Base-by-base conservation (phyloP, 129 eudicot genomes). In the Helichrysum umbraculigerum region DNA sequence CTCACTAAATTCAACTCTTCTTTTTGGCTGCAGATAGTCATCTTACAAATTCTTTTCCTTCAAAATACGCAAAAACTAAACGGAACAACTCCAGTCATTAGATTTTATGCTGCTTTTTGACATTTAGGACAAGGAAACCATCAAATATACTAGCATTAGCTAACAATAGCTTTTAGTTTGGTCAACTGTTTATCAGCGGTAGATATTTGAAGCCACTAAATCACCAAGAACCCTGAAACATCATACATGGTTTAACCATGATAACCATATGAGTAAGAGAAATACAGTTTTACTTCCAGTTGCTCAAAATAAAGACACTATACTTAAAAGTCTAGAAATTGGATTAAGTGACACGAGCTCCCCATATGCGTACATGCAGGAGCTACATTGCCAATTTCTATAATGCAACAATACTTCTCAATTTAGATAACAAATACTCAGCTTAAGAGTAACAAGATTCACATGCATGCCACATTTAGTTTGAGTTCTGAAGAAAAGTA, bases 331-430 rank as follows among this genome's bases (percentile, higher is more conserved):
- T 47, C 61, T 44, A 62, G 65, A 9, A 20, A 12, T 3, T 12
- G 21, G 29, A 50, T 22, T 57, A 57, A 37, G 81, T 17, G 44
- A 32, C 37, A 66, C 1, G 28, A 76, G 73, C 66, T 51, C 39
- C 71, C 52, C 52, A 44, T 11, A 11, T 44, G 52, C 52, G 3
- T 44, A 2, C 3, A 11, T 11, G 52, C 4, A 44, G 16, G 4
- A 2, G 15, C 52, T 44, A 12, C 4, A 44, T 44, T 11, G 28
- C 34, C 67, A 41, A 65, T 66, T 12, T 50, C 81, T 58, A 68
- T n/a, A 39, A 68, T 77, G 81, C 68, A 68, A n/a, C 32, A 69
- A n/a, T 52, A 17, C 39, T 68, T 10, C 66, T 34, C 32, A 59
- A 12, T 15, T 29, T 69, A 77, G 62, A 77, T 5, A 14, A 69